Evolutionary conservation across 1,284 basidiomycete genomes (phyloP).

Genomic region (Heterobasidion annosum): DNA sequence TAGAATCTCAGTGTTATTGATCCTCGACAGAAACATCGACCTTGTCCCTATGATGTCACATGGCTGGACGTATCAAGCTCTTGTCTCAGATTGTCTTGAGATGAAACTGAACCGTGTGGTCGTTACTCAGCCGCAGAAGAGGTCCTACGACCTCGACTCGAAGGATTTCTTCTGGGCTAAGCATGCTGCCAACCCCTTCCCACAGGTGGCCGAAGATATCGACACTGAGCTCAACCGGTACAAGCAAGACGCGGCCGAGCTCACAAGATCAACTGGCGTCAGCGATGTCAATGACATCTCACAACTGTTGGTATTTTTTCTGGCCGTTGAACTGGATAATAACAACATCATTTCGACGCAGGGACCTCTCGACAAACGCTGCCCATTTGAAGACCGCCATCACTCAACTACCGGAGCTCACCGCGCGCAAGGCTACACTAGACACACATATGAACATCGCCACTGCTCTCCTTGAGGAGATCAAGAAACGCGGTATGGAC

Average conservation of each 20-base stretch:
- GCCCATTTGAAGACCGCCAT: slow-evolving; percentile 96
- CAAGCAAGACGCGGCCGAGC: slow-evolving; percentile 95
- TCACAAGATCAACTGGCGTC: slow-evolving; percentile 93
- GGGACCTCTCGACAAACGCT: slow-evolving; percentile 92
- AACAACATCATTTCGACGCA: slow-evolving; percentile 20
- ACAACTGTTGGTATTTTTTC: slow-evolving; percentile 62
- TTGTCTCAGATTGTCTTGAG: slow-evolving; percentile 95
- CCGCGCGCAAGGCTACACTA: slow-evolving; percentile 91
- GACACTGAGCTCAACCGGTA: slow-evolving; percentile 91
- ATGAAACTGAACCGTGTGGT: slow-evolving; percentile 96
- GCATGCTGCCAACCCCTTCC: slow-evolving; percentile 95
- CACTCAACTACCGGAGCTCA: slow-evolving; percentile 95
- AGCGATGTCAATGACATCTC: slow-evolving; percentile 94
- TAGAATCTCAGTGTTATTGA: slow-evolving; percentile 65
- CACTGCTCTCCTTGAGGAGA: slow-evolving; percentile 90
- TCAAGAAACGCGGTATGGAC: slow-evolving; percentile 92
- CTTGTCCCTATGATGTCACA: slow-evolving; percentile 93
- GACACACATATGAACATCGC: slow-evolving; percentile 99
- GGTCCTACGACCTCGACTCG: slow-evolving; percentile 92
- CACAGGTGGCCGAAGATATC: slow-evolving; percentile 97
- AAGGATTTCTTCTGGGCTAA: slow-evolving; percentile 99
- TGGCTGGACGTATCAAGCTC: slow-evolving; percentile 98
- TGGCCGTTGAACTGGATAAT: slow-evolving; percentile 2
- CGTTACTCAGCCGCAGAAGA: slow-evolving; percentile 67
- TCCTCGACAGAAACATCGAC: slow-evolving; percentile 94